Evolutionary conservation across 768 basidiomycete genomes (phyloP).

Genomic region (Suillus brevipes): DNA sequence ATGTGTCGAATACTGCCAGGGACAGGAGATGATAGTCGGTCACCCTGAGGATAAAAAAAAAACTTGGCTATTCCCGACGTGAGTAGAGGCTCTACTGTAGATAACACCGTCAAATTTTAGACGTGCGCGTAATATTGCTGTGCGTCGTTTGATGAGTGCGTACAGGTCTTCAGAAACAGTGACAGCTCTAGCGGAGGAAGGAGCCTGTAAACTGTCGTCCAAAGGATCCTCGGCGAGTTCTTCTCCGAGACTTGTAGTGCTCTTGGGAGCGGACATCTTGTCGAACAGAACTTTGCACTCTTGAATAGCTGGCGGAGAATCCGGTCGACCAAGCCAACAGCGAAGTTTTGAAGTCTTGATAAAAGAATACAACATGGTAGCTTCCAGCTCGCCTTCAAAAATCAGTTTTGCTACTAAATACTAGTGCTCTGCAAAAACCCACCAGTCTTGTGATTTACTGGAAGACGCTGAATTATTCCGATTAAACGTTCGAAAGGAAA

Average conservation of each 20-base stretch:
- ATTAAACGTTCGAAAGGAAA: slow-evolving; percentile 34
- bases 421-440: not conserved
- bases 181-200: not conserved
- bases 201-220: not conserved
- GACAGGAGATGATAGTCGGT: not conserved
- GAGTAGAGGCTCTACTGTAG: slow-evolving; percentile 3
- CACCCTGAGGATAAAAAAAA: not conserved
- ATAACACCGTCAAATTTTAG: not conserved
- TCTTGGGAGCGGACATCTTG: not conserved
- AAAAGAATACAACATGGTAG: slow-evolving; percentile 9
- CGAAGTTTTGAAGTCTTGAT: slow-evolving; percentile 17
- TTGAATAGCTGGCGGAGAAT: slow-evolving; percentile 10
- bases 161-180: not conserved
- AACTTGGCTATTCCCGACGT: not conserved
- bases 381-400: slow-evolving; percentile 9
- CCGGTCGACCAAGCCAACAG: slow-evolving; percentile 12
- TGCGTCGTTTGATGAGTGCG: not conserved
- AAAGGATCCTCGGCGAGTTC: not conserved
- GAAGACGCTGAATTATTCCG: slow-evolving; percentile 28
- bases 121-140: slow-evolving; percentile 1
- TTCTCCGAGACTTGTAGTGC: not conserved
- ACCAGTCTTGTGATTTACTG: slow-evolving; percentile 36
- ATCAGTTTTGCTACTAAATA: not conserved
- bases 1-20: slow-evolving; percentile 10
- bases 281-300: slow-evolving; percentile 14